A percentile compares a stretch with the other conserved stretches of the same genome.
Evolutionary conservation across 2,329 filamentous ascomycete species (phyloP).

Genomic region (Hyphodiscus sp.): DNA sequence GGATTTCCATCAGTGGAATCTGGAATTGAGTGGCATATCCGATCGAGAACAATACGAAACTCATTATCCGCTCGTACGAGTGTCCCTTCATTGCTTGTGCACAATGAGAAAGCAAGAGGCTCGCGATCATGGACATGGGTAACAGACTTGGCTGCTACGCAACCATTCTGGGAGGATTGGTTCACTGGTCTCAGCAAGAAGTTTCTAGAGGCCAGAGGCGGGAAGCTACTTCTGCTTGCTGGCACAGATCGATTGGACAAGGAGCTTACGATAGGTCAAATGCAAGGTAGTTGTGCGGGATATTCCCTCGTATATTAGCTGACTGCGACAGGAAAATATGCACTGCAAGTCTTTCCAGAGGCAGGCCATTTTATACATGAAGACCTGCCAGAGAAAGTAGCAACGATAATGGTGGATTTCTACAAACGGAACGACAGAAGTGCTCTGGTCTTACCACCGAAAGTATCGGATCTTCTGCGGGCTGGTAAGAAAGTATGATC

Average conservation of each 20-base stretch:
- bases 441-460: conserved; percentile 79
- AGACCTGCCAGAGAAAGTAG: conserved; percentile 86
- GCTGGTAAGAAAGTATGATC: conserved; percentile 51
- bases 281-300: conserved; percentile 62
- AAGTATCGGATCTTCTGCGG: conserved; percentile 69
- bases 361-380: conserved; percentile 97
- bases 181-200: conserved; percentile 83
- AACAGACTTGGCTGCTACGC: conserved; percentile 76
- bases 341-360: conserved; percentile 87
- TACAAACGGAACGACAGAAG: conserved; percentile 85
- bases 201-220: conserved; percentile 74
- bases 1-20: conserved; percentile 71
- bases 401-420: conserved; percentile 80
- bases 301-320: neutral
- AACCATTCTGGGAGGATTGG: conserved; percentile 93
- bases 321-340: conserved; percentile 68
- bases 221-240: conserved; percentile 78
- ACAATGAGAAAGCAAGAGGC: conserved; percentile 34
- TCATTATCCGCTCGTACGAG: conserved; percentile 76
- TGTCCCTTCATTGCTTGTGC: conserved; percentile 70
- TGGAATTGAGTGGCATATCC: conserved; percentile 90
- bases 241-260: conserved; percentile 88
- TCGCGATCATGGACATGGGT: conserved; percentile 64
- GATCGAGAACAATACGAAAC: conserved; percentile 81
- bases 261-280: conserved; percentile 90